phyloP scores from a whole-genome alignment of 441 rosid genomes.

The Arabidopsis hybrid region DNA sequence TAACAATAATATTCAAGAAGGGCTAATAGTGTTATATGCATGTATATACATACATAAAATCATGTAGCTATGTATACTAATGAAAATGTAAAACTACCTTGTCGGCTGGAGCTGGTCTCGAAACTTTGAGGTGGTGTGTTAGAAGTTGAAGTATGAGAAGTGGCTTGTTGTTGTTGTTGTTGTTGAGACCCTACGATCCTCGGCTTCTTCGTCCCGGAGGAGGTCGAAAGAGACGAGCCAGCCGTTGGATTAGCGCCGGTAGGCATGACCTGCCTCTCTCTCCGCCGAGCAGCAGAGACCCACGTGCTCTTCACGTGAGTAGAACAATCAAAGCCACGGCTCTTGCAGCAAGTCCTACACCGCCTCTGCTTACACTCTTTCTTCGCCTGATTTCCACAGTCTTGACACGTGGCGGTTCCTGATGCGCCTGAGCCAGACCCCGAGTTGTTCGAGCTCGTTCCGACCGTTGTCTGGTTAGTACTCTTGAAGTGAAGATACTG shows the following conservation, averaged over 20 bases:
- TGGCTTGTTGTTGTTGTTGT: conserved; percentile 48
- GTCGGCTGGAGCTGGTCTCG: conserved; percentile 85
- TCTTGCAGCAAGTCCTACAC: conserved; percentile 94
- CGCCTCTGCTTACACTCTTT: conserved; percentile 84
- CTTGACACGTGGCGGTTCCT: conserved; percentile 80
- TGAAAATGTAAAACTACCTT: conserved; percentile 55
- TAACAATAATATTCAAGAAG: not conserved
- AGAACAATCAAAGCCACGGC: conserved; percentile 85
- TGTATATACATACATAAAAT: conserved; percentile 14
- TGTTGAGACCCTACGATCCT: conserved; percentile 60
- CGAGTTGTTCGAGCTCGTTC: conserved; percentile 46
- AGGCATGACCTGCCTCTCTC: conserved; percentile 83
- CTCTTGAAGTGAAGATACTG: conserved; percentile 55
- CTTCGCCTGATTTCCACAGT: conserved; percentile 98
- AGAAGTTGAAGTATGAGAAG: conserved; percentile 89
- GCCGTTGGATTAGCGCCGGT: conserved; percentile 30
- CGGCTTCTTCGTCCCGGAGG: conserved; percentile 71
- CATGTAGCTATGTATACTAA: not conserved
- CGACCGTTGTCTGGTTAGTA: conserved; percentile 41
- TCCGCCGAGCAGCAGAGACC: conserved; percentile 88
- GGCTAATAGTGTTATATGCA: conserved; percentile 5
- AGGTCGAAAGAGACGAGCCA: conserved; percentile 68
- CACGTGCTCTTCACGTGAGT: conserved; percentile 99
- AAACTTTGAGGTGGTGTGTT: conserved; percentile 90
- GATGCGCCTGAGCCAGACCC: conserved; percentile 56